Evolutionary conservation across 371 early-diverging fungal genomes (phyloP), one percentile per base, ranked within the genome.

Genomic region (Mucor indicus): DNA sequence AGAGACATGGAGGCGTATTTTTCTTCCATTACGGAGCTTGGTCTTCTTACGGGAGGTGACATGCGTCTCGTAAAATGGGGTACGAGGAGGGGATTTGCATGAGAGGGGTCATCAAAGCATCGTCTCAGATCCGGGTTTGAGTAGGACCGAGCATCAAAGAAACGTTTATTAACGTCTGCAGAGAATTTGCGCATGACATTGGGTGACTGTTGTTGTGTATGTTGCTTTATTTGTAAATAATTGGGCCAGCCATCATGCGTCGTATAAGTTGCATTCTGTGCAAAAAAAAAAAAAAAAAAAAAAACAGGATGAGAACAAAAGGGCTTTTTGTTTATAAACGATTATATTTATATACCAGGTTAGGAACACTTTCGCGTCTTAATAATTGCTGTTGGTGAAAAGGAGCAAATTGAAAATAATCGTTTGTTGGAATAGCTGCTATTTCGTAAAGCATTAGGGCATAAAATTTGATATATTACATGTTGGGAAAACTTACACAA

Each of bases 1-100:
- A 92, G 63, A 17, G 62, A 37, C 4, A 80, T 72, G 7, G 78
- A 75, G 20, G 82, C 66, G 59, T 82, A 91, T 11, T 83, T 75
- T 48, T 83, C 86, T 48, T 65, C 36, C 30, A 29, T 29, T 29
- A 59, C 50, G 2, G 55, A 60, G 17, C 42, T 50, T 17, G 46
- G 53, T 54, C 55, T 25, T 21, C 38, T 48, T n/a, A 27, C 38
- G 2, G 55, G 40, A 17, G 64, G 48, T 0, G 63, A 53, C 35
- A 56, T 53, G n/a, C 57, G 61, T 17, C 60, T 45, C 48, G 62
- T 53, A 27, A 66, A 30, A 24, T 67, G 67, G 7, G 59, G 50
- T 11, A 53, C 37, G 17, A 67, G 38, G 31, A 62, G 44, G 13
- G 57, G 57, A 27, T 57, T 63, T 13, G 9, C 4, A n/a, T n/a